Evolutionary conservation across 345 rosid species (phyloP), one percentile per base, ranked within the genome.

Genomic region (Heritiera fomes): DNA sequence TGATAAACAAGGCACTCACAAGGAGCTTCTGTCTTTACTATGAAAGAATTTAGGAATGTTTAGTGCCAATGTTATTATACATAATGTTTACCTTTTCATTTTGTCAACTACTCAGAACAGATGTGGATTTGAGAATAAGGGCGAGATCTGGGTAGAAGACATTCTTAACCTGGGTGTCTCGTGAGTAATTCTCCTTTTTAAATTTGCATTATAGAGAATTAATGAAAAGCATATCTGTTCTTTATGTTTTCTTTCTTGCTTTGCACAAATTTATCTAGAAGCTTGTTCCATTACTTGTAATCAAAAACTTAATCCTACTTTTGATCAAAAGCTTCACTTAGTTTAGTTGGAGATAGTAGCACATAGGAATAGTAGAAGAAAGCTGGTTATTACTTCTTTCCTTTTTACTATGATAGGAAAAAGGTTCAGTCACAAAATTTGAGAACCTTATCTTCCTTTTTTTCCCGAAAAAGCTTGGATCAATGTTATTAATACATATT

Each of bases 121-220:
- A 88, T 95, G 99, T 75, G 97, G 98, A 73, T 95, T 93, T 47
- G 94, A 92, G 85, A 90, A 84, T 80, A 93, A 85, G 81, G 99
- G 93, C 20, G 99, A 95, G 82, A 89, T 95, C 78, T 95, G 98
- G 98, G 97, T 93, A 73, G 84, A 93, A 85, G 93, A 92, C 86
- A 93, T 92, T 88, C 99, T 95, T 77, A 91, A 95, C 83, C 97
- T 93, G 53, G 98, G 98, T 32, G 89, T 93, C 83, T 91, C 86
- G 99, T 95, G 86, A 91, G 99, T 93, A 75, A n/a, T 83, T 79
- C 17, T 80, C 41, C 79, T 41, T 47, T 77, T 74, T 53, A 15
- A 43, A 66, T 74, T n/a, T 20, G 14, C 55, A 8, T 41, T 58
- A 23, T 58, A 9, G 20, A 69, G 38, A 13, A n/a, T 47, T 74